Base-by-base conservation (phyloP, 257 asterid species). In the Henckelia pumila region DNA sequence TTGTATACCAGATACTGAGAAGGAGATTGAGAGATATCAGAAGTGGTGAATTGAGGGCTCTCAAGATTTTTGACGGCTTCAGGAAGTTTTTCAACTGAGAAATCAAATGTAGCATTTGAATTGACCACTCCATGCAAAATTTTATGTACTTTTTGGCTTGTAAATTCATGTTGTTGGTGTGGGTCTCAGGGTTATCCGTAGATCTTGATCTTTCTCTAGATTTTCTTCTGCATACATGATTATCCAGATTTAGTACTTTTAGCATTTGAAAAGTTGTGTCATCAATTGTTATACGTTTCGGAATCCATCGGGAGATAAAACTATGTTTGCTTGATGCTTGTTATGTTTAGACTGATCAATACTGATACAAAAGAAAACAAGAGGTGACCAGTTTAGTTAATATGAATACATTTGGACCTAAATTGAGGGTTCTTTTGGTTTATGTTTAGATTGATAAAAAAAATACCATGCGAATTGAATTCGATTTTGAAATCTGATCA, bases 11-110 rank as follows among this genome's bases (percentile, higher is more conserved):
- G 98, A 92, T 92, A 80, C 73, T 89, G 69, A 88, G 98, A 59
- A 88, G 98, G 80, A 78, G 87, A 73, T 65, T 92, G 78, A 83
- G 97, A 75, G 96, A 92, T 44, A 82, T 88, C 14, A 76, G 89
- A 73, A 89, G 88, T 37, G 97, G 98, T 5, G 97, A 88, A 74
- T 66, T 92, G 68, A 78, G 63, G 70, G 98, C 87, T 73, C 86
- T 92, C 22, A 83, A 61, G 29, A 59, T 92, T 58, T 92, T 92
- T 63, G 80, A 88, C 56, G 88, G 98, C 22, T 69, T 92, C 71
- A 78, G 72, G 73, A 84, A 78, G 67, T 40, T 86, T 16, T 92
- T 92, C 84, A 87, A 87, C 16, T 88, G 76, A 85, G 60, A 30
- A 21, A 50, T 23, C 47, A 25, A 64, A 61, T 71, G 62, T 52